phyloP scores from a whole-genome alignment of 2,329 filamentous ascomycete genomes.

The Ascochyta koolunga region DNA sequence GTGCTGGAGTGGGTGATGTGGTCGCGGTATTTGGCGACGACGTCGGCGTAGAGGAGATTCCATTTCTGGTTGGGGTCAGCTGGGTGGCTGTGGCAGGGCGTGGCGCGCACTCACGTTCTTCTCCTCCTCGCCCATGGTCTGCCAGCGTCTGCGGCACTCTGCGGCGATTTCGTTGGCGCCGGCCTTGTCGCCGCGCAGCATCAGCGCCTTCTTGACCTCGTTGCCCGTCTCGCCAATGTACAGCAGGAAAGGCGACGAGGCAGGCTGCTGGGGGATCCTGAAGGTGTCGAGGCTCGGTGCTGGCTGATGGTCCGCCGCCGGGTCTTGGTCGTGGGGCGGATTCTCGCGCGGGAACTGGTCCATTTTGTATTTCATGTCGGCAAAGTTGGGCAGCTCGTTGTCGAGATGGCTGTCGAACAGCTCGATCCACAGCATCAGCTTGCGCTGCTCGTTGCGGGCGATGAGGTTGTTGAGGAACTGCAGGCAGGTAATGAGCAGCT shows the following conservation, averaged over 20 bases:
- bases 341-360: conserved; percentile 35
- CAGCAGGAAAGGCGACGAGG: conserved; percentile 49
- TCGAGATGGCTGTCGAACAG: conserved; percentile 64
- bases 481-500: conserved; percentile 68
- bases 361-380: conserved; percentile 47
- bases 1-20: conserved; percentile 46
- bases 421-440: conserved; percentile 69
- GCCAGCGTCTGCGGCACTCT: conserved; percentile 49
- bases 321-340: conserved; percentile 14
- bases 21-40: conserved; percentile 48
- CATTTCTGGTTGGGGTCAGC: conserved; percentile 45
- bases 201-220: conserved; percentile 47
- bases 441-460: conserved; percentile 68
- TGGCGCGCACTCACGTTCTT: conserved; percentile 42
- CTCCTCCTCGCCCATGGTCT: conserved; percentile 47
- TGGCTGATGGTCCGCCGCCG: conserved; percentile 18
- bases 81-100: too few relatives aligned
- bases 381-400: conserved; percentile 45
- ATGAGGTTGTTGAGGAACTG: conserved; percentile 71
- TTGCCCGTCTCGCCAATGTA: conserved; percentile 49
- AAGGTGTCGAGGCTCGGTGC: conserved; percentile 37
- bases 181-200: conserved; percentile 45
- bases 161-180: conserved; percentile 50
- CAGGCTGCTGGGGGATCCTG: conserved; percentile 47
- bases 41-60: conserved; percentile 49